Percentiles rank a stretch among this genome's conserved stretches.
These are phyloP conservation scores for Hyaloperonospora arabidopsidis DNA, from an alignment of 352 stramenopile species.

Conservation along the genomic window DNA sequence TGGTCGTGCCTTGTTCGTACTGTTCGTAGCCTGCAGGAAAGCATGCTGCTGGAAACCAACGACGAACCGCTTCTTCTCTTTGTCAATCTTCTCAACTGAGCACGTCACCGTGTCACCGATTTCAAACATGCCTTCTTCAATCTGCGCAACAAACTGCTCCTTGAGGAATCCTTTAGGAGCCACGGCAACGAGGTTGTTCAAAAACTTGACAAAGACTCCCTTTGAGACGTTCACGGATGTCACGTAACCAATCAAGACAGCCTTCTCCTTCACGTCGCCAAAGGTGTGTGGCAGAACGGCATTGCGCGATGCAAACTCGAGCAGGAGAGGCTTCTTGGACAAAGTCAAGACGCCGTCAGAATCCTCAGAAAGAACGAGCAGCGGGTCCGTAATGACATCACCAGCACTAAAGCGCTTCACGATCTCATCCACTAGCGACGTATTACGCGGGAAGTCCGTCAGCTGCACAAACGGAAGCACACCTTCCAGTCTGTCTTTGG, in stretches of 20 bases:
- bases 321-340: constrained; percentile 75
- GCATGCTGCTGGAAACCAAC: constrained; percentile 56
- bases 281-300: constrained; percentile 50
- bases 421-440: constrained; percentile 63
- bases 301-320: constrained; percentile 35
- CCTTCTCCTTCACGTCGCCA: constrained; percentile 48
- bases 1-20: constrained; percentile 30
- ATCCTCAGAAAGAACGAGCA: constrained; percentile 66
- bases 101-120: constrained; percentile 83
- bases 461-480: constrained; percentile 78
- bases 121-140: constrained; percentile 73
- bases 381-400: constrained; percentile 43
- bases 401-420: constrained; percentile 44
- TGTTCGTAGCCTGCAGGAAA: constrained; percentile 27
- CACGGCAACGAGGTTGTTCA: constrained; percentile 80
- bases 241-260: constrained; percentile 69
- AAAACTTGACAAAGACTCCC: constrained; percentile 83
- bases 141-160: constrained; percentile 61
- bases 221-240: constrained; percentile 65
- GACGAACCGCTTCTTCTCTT: constrained; percentile 72
- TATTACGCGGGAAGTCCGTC: constrained; percentile 77
- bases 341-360: constrained; percentile 66
- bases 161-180: constrained; percentile 73
- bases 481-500: constrained; percentile 57
- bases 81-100: constrained; percentile 66